Evolutionary conservation across 306 rosid genomes (phyloP).

Genomic region (Cicer bijugum): DNA sequence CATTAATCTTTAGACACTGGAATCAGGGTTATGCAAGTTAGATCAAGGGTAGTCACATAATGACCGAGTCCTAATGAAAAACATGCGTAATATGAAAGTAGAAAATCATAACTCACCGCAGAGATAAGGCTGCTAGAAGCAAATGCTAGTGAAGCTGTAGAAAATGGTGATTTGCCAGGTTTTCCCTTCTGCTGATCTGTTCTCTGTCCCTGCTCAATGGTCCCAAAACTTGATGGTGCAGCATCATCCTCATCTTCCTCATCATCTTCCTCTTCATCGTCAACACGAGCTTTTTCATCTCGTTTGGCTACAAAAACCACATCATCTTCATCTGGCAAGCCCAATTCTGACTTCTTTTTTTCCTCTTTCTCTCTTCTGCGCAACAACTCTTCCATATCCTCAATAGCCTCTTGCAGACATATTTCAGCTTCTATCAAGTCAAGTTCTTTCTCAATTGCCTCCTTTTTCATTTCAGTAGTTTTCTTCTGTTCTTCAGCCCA

Average conservation of each 20-base stretch:
- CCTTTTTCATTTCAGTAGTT: constrained; percentile 58
- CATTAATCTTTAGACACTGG: constrained; percentile 17
- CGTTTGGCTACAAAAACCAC: constrained; percentile 47
- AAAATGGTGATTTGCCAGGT: constrained; percentile 79
- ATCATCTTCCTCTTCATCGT: constrained; percentile 57
- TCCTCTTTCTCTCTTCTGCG: constrained; percentile 72
- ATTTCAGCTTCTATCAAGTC: constrained; percentile 81
- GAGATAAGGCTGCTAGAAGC: constrained; percentile 74
- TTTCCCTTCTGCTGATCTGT: constrained; percentile 58
- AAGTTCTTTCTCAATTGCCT: constrained; percentile 62
- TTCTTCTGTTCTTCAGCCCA: constrained; percentile 73
- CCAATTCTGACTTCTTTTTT: constrained; percentile 64
- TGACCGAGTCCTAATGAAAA: not conserved
- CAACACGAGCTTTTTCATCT: constrained; percentile 52
- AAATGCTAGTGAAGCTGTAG: constrained; percentile 75
- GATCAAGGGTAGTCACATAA: constrained; percentile 10
- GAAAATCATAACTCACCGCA: constrained; percentile 68
- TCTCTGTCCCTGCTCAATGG: constrained; percentile 58
- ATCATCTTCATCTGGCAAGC: constrained; percentile 58
- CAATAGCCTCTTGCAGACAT: constrained; percentile 42
- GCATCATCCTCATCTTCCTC: constrained; percentile 63
- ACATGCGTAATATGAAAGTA: constrained; percentile 38
- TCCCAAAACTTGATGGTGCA: constrained; percentile 84
- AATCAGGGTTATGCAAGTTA: constrained; percentile 11
- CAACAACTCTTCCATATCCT: constrained; percentile 73